A percentile compares a stretch with the other conserved stretches of the same genome.
Conservation (phyloP, 2,329 filamentous ascomycete genomes). For the Microsporum audouinii region DNA sequence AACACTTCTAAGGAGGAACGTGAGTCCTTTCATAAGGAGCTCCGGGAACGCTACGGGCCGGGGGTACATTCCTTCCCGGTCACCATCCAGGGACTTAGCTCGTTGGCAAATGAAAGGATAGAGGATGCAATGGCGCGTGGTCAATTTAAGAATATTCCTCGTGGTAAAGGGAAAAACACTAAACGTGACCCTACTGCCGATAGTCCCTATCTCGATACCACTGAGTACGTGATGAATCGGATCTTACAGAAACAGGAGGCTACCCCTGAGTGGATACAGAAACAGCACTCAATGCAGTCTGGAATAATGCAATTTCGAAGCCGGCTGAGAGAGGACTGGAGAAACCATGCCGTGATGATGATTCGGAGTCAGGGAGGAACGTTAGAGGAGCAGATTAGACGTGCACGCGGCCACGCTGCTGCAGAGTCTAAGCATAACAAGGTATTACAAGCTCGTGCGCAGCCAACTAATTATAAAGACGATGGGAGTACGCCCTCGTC, state of each 20-base stretch:
- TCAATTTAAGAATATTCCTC: slow-evolving; percentile 73
- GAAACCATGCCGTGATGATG: slow-evolving; percentile 63
- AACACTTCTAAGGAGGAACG: slow-evolving; percentile 58
- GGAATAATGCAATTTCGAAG: slow-evolving; percentile 59
- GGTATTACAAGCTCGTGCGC: not conserved
- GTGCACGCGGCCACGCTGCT: slow-evolving; percentile 61
- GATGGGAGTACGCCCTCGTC: slow-evolving; percentile 6
- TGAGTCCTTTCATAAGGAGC: slow-evolving; percentile 57
- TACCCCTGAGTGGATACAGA: slow-evolving; percentile 96
- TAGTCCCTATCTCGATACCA: slow-evolving; percentile 88
- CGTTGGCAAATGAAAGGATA: slow-evolving; percentile 80
- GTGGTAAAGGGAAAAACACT: slow-evolving; percentile 58
- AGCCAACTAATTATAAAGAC: not conserved
- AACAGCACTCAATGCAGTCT: slow-evolving; percentile 77
- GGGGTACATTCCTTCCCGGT: slow-evolving; percentile 62
- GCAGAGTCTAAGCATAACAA: slow-evolving; percentile 39
- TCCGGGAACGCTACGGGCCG: slow-evolving; percentile 70
- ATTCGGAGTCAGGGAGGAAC: slow-evolving; percentile 69
- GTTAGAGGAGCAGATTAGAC: slow-evolving; percentile 58
- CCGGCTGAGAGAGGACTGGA: slow-evolving; percentile 72
- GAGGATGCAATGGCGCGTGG: slow-evolving; percentile 88
- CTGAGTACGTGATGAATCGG: slow-evolving; percentile 96
- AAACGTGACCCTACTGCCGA: slow-evolving; percentile 70
- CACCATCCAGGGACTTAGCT: slow-evolving; percentile 64
- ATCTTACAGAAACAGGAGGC: slow-evolving; percentile 96